Base-by-base conservation (phyloP, 805 yeast genomes). In the Candida odintsovae region DNA sequence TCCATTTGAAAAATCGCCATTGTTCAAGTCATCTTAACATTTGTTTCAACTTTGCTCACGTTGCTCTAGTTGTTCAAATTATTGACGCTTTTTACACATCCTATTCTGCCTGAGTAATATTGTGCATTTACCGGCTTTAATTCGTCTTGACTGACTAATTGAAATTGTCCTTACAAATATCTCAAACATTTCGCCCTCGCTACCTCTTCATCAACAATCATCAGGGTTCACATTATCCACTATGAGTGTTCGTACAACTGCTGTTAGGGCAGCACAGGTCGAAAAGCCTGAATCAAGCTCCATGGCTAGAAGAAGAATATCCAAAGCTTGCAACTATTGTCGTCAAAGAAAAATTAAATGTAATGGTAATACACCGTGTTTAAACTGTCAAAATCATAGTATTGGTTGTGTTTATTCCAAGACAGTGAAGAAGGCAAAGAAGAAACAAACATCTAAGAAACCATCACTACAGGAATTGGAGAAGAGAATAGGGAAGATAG, bases 371-470 rank as follows among this genome's bases (percentile, higher is more conserved):
- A 11, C 57, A 2, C 61, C 92, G 1, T 86, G 94, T 63, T 76
- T 83, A 23, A 90, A 86, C 59, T 90, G 96, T 61, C 83, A 95
- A 3, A 95, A 83, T 3, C 90, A 89, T 64, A 76, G 82, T 21
- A 86, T 85, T 61, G 84, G 78, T 39, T 90, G 97, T 64, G 79
- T 90, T 0, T 90, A 90, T 64, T 55, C 63, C 4, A 53, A 58
- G 46, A 52, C 58, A 2, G 42, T 53, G 9, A 50, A 52, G 37
- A 56, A 51, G 46, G 31, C 7, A 4, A 59, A 54, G 50, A 58
- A 52, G 47, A 48, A 46, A 16, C 40, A 29, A 20, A 40, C 43
- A n/a, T 38, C 38, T 0, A 58, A 53, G 52, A 59, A 56, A 40
- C 45, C 53, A 19, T 51, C 59, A 4, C 26, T 58, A 16, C 55